Evolutionary conservation across 257 asterid species (phyloP), one percentile per base, ranked within the genome.

Genomic region (Datura wrightii): DNA sequence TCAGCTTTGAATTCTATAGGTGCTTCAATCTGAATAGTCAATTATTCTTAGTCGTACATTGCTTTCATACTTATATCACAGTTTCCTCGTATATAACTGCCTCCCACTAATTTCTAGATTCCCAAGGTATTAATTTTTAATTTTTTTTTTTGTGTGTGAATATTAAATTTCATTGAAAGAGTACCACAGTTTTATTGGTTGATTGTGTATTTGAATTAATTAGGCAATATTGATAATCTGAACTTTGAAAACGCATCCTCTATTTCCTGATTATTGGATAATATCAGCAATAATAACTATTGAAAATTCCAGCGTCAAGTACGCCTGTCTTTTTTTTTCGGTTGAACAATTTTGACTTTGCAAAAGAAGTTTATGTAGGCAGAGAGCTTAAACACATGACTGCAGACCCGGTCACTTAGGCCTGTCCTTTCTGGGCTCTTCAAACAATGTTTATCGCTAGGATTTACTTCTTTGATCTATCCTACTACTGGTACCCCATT

Each of bases 261-360:
- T 6, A 16, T 42, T 71, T 71, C 34, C 56, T 15, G 48, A 46
- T 2, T 74, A 14, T 76, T 7, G 31, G 62, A 76, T 31, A 50
- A 5, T 52, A 50, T 76, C 62, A 48, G 46, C 62, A 50, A 50
- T 76, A 24, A 50, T 50, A 31, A 50, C 46, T 50, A 76, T 48
- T 76, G 82, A 76, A 13, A 50, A 14, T 14, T 76, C 62, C 62
- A 24, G 82, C 82, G 31, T 76, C 46, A 24, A 50, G 46, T 50
- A 50, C 31, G 44, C 46, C 24, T 24, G 19, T 31, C 31, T 31
- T 13, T 46, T 50, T 76, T 76, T 24, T 24, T 24, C 31, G 31
- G 59, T 7, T 50, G 62, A 24, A 24, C 44, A 50, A 50, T 24
- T 52, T 76, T 14, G 82, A 50, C 82, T 50, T 44, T 6, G 82